phyloP scores from a whole-genome alignment of 2,329 filamentous ascomycete genomes.

The Pestalotiopsis sp. region DNA sequence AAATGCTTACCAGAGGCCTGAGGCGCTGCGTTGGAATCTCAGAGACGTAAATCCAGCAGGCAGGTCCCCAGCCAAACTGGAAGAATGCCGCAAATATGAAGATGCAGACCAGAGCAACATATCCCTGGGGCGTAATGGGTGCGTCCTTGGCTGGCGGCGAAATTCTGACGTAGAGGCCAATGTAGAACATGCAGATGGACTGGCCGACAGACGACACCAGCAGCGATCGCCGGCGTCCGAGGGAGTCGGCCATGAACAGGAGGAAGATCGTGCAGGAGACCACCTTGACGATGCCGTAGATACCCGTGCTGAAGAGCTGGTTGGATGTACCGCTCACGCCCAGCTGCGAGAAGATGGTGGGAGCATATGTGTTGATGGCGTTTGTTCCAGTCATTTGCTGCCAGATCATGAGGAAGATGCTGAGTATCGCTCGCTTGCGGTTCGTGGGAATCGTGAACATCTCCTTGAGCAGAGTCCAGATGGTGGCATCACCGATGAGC shows the following conservation, averaged over 20 bases:
- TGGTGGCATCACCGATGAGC: conserved; percentile 54
- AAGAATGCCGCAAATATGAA: conserved; percentile 71
- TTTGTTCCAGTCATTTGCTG: conserved; percentile 71
- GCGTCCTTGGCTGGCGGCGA: conserved; percentile 51
- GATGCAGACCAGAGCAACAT: conserved; percentile 67
- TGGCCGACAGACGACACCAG: conserved; percentile 64
- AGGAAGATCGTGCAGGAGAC: conserved; percentile 59
- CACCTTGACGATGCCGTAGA: conserved; percentile 67
- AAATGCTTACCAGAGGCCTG: conserved; percentile 25
- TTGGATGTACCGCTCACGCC: conserved; percentile 47
- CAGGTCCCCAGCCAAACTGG: conserved; percentile 67
- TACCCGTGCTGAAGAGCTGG: conserved; percentile 62
- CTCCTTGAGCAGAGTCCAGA: conserved; percentile 63
- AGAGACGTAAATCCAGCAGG: conserved; percentile 65
- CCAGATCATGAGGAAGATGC: conserved; percentile 64
- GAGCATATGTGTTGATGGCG: conserved; percentile 37
- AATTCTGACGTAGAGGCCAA: conserved; percentile 66
- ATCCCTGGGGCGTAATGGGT: conserved; percentile 61
- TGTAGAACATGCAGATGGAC: conserved; percentile 65
- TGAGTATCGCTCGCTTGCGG: conserved; percentile 66
- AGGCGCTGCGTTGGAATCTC: conserved; percentile 65
- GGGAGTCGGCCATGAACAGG: conserved; percentile 61
- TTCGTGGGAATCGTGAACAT: conserved; percentile 64
- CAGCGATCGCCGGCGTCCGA: conserved; percentile 57
- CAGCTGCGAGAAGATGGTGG: conserved; percentile 34